Evolutionary conservation across 2,329 filamentous ascomycete genomes (phyloP).

Genomic region (Lasiodiplodia sp.): DNA sequence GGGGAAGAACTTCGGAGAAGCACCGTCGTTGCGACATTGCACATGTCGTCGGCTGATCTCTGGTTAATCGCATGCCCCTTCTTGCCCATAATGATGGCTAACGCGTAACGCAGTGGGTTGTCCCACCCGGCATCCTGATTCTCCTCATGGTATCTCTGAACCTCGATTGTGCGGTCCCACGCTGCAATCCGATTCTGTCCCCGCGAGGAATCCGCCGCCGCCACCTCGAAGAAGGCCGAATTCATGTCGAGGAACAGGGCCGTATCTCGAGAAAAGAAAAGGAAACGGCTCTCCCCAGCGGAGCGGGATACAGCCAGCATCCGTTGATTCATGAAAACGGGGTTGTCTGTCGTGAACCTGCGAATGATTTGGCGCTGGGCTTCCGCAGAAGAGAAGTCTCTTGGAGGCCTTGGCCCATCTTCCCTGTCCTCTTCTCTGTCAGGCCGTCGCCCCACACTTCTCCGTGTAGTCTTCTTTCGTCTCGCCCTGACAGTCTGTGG

Average conservation of each 20-base stretch:
- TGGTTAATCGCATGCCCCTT: slow-evolving; percentile 4
- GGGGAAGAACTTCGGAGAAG: background rate
- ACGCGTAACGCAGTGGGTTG: slow-evolving; percentile 22
- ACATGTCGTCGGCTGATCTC: background rate
- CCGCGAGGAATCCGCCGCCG: background rate
- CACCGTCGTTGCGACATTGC: background rate
- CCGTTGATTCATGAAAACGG: slow-evolving; percentile 8
- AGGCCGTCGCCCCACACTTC: background rate
- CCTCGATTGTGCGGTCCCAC: slow-evolving; percentile 13
- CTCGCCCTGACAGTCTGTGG: background rate
- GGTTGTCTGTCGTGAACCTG: slow-evolving; percentile 12
- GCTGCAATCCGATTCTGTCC: background rate
- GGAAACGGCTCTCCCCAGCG: slow-evolving; percentile 27
- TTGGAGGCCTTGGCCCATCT: background rate
- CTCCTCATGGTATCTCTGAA: slow-evolving; percentile 10
- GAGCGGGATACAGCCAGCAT: slow-evolving; percentile 31
- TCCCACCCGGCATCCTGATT: slow-evolving; percentile 24
- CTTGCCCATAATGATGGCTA: slow-evolving; percentile 11
- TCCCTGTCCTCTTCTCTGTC: background rate
- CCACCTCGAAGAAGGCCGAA: slow-evolving; percentile 6
- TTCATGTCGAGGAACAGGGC: slow-evolving; percentile 24
- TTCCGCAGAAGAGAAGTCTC: slow-evolving; percentile 11
- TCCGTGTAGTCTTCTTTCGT: background rate
- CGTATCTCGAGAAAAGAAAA: slow-evolving; percentile 31
- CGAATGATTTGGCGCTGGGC: slow-evolving; percentile 4